These are phyloP conservation scores for Dentipellis fragilis DNA, from an alignment of 768 basidiomycete genomes.

Conservation along the genomic window DNA sequence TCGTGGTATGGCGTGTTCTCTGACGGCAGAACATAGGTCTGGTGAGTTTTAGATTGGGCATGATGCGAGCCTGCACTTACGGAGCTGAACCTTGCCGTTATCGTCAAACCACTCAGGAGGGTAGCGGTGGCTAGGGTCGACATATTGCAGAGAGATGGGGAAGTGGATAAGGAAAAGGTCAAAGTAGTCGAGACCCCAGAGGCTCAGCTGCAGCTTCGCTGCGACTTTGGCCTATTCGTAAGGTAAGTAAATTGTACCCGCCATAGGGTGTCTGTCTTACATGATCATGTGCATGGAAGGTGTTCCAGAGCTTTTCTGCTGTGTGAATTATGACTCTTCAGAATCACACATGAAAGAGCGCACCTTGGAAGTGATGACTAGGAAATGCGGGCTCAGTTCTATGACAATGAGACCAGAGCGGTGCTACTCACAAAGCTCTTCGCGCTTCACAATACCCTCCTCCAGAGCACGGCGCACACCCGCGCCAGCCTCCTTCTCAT, in stretches of 20 bases:
- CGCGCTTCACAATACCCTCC: slow-evolving; percentile 78
- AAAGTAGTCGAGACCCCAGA: slow-evolving; percentile 83
- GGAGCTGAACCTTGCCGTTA: slow-evolving; percentile 56
- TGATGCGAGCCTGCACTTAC: slow-evolving; percentile 24
- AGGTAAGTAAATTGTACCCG: background rate
- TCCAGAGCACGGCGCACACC: slow-evolving; percentile 69
- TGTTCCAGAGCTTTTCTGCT: slow-evolving; percentile 67
- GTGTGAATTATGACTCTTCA: background rate
- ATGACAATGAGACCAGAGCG: background rate
- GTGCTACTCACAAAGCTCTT: slow-evolving; percentile 64
- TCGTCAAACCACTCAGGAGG: slow-evolving; percentile 79
- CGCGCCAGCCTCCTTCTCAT: slow-evolving; percentile 78
- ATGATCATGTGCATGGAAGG: slow-evolving; percentile 72
- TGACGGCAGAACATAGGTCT: slow-evolving; percentile 14
- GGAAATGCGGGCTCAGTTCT: background rate
- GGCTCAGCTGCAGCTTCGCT: slow-evolving; percentile 53
- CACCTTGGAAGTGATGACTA: slow-evolving; percentile 81
- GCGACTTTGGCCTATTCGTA: slow-evolving; percentile 38
- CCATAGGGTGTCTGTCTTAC: slow-evolving; percentile 27
- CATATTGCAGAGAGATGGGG: slow-evolving; percentile 73
- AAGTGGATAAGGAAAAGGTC: slow-evolving; percentile 80
- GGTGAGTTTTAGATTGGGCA: background rate
- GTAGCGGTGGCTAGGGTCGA: slow-evolving; percentile 65
- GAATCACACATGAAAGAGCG: slow-evolving; percentile 5
- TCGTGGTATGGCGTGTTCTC: slow-evolving; percentile 65